Evolutionary conservation across 2,329 filamentous ascomycete species (phyloP), one percentile per base, ranked within the genome.

Genomic region (Drechslera avenae): DNA sequence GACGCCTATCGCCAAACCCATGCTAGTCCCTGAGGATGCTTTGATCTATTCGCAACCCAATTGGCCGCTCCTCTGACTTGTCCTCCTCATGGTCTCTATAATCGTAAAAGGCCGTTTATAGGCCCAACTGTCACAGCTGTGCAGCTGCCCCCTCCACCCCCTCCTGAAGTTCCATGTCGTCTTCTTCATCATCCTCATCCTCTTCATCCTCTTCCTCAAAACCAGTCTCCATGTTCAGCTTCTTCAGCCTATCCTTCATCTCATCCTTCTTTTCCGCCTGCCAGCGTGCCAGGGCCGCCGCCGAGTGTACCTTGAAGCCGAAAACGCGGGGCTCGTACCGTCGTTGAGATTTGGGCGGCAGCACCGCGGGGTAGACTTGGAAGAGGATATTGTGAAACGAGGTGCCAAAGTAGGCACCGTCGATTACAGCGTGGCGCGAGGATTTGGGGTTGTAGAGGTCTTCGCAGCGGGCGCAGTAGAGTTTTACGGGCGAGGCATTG

Each of bases 321-420:
- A 94, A 99, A 54, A 96, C 88, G 51, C 89, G 86, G 18, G 94
- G 94, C 49, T 93, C 84, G 76, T 97, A 97, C 61, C 94, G 85
- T 59, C 91, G 86, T 56, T 86, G 81, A 63, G 86, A 91, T 82
- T 97, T 99, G 61, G 86, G 80, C 3, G 94, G 94, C 43, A 95
- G 86, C 63, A 99, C 82, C 18, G 89, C 86, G 5, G 94, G 93
- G 73, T 97, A 97, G 47, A 99, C 94, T 75, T 99, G 94, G 80
- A 99, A 97, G 56, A 99, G 86, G 76, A 99, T 97, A 78, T 97
- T 97, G 81, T 97, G 93, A 81, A 99, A 99, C 2, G 90, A 96
- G 39, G 93, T 92, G 63, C 94, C 94, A 64, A 99, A 99, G 81
- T 97, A 99, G 59, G 94, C 94, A 57, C 94, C 94, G 73, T 99